Conservation (phyloP, 2,329 filamentous ascomycete genomes). For the Colletotrichum navitas region DNA sequence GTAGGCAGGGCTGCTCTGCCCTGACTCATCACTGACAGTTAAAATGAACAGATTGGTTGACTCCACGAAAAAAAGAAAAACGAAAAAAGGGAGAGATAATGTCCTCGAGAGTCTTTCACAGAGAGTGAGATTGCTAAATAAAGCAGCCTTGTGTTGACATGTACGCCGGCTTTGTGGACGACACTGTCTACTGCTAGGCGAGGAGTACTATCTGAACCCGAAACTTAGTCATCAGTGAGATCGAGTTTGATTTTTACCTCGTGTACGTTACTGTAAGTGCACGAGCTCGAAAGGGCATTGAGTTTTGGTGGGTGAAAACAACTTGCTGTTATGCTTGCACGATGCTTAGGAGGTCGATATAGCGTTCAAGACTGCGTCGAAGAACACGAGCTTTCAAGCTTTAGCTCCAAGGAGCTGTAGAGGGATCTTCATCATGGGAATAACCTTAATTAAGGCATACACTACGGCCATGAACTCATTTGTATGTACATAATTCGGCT, state of each 20-base stretch:
- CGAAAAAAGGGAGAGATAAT: too few relatives aligned
- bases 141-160: neutral
- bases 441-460: neutral
- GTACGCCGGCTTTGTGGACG: neutral
- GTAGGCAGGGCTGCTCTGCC: too few relatives aligned
- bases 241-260: neutral
- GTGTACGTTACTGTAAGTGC: neutral
- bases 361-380: neutral
- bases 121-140: too few relatives aligned
- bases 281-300: too few relatives aligned
- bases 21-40: too few relatives aligned
- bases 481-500: too few relatives aligned
- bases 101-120: neutral
- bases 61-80: accelerated
- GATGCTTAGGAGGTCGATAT: too few relatives aligned
- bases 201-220: neutral
- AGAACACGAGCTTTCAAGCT: neutral
- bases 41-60: too few relatives aligned
- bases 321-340: neutral
- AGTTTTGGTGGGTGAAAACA: neutral
- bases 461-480: neutral
- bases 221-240: too few relatives aligned
- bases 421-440: neutral
- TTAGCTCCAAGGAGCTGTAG: neutral
- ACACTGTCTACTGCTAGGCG: neutral